Conservation (phyloP, 371 early-diverging fungal genomes). For the Mucor indicus region DNA sequence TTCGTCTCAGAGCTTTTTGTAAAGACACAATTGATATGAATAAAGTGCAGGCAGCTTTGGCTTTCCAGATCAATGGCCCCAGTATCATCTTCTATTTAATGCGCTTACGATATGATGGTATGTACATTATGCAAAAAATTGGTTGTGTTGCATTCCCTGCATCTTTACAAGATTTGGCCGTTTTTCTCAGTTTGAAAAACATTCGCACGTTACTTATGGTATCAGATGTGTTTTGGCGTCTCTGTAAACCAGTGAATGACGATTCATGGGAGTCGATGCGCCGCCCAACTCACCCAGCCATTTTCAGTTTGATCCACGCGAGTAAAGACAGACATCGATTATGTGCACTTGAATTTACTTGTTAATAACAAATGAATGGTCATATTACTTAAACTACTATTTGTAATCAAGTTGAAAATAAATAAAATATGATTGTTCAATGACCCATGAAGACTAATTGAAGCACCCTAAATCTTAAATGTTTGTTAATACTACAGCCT, state of each 20-base stretch:
- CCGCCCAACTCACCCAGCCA: slow-evolving; percentile 13
- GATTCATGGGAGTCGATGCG: slow-evolving; percentile 14
- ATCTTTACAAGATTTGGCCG: slow-evolving; percentile 16
- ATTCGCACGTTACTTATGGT: slow-evolving; percentile 23
- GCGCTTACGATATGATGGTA: slow-evolving; percentile 22
- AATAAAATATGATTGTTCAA: slow-evolving; percentile 11
- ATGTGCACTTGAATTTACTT: slow-evolving; percentile 10
- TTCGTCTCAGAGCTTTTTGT: slow-evolving; percentile 10
- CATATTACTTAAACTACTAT: slow-evolving; percentile 12
- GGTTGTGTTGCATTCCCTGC: slow-evolving; percentile 13
- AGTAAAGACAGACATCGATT: slow-evolving; percentile 18
- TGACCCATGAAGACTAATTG: slow-evolving; percentile 10
- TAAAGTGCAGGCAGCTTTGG: slow-evolving; percentile 16
- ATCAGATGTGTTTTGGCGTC: slow-evolving; percentile 22
- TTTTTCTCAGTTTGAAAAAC: slow-evolving; percentile 22
- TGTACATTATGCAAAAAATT: slow-evolving; percentile 25
- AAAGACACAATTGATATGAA: slow-evolving; percentile 21
- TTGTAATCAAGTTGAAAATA: slow-evolving; percentile 12
- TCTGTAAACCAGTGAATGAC: slow-evolving; percentile 20
- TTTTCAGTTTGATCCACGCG: slow-evolving; percentile 15
- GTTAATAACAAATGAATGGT: slow-evolving; percentile 10
- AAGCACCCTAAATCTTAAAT: slow-evolving; percentile 8
- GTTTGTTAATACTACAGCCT: slow-evolving; percentile 8
- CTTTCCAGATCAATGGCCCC: slow-evolving; percentile 17
- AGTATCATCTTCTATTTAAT: slow-evolving; percentile 18